Conservation (phyloP, 805 yeast species). For the Brettanomyces bruxellensis region DNA sequence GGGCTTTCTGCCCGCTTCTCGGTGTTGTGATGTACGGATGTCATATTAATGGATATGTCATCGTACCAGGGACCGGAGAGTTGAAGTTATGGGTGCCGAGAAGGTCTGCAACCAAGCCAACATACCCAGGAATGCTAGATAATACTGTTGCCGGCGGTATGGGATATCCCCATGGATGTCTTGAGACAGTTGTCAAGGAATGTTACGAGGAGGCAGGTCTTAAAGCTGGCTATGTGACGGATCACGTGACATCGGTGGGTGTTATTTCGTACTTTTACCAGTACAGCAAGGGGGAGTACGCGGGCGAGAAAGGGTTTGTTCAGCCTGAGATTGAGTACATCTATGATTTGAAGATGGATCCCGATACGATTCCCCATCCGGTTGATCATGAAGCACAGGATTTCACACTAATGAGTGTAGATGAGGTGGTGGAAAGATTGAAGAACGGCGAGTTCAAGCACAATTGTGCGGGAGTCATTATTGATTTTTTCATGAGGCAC, state of each 20-base stretch:
- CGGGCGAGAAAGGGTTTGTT: constrained; percentile 42
- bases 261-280: constrained; percentile 58
- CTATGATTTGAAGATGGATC: constrained; percentile 58
- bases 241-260: constrained; percentile 45
- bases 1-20: constrained; percentile 70
- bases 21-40: constrained; percentile 90
- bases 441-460: constrained; percentile 69
- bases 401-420: constrained; percentile 54
- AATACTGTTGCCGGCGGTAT: constrained; percentile 95
- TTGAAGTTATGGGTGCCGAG: constrained; percentile 76
- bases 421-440: constrained; percentile 45
- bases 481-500: constrained; percentile 84
- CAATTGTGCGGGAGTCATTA: constrained; percentile 69
- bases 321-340: constrained; percentile 87
- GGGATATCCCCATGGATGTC: constrained; percentile 67
- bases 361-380: constrained; percentile 42
- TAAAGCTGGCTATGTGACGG: constrained; percentile 37
- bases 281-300: constrained; percentile 21
- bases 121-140: constrained; percentile 87
- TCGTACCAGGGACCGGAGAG: constrained; percentile 26
- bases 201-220: constrained; percentile 88
- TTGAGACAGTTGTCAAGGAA: constrained; percentile 79
- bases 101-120: constrained; percentile 67
- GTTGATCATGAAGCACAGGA: constrained; percentile 71
- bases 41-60: constrained; percentile 73